Base-by-base conservation (phyloP, 2,329 filamentous ascomycete species). In the Pseudopyrenochaeta lycopersici region DNA sequence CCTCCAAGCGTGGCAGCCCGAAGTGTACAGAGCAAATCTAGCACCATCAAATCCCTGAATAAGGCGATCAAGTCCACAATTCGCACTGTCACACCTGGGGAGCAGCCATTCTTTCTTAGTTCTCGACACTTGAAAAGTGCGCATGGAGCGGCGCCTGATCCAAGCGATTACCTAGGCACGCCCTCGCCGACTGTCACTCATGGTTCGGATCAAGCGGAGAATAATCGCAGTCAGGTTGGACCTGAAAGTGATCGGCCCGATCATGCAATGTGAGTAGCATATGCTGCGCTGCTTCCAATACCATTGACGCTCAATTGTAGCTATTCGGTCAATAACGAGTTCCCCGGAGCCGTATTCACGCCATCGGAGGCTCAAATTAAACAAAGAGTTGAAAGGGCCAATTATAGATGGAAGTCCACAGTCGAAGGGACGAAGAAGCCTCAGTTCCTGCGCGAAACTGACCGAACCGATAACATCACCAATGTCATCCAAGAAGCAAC, bases 341-440 rank as follows among this genome's bases (percentile, higher is more conserved):
- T 5, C 23, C 23, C 23, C 4, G 4, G 4, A 27, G 9, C 23
- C 4, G 7, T 21, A 14, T 39, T 23, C 35, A 60, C 59, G 1
- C 78, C 79, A 10, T 76, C 74, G 1, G 46, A 70, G 4, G 74
- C 76, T 21, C 76, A 77, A 32, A 72, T 80, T 4, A 68, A 74
- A n/a, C 61, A 64, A 17, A 71, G 78, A 9, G 62, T 78, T 23
- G 64, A 76, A 31, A 75, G 59, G 41, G 72, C 75, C 1, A 73
- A 76, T 39, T 72, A 73, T 30, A 68, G 78, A 18, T 81, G 79
- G 79, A 76, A 78, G 49, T 62, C 63, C 1, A 70, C 76, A 15
- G 63, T 81, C 3, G 72, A 78, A 10, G 72, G 75, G 40, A 58
- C 58, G 14, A 51, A 66, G 3, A 67, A 67, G 3, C 65, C 71